A percentile compares a stretch with the other conserved stretches of the same genome.
phyloP scores from a whole-genome alignment of 2,329 filamentous ascomycete species.

The Venturia nashicola region DNA sequence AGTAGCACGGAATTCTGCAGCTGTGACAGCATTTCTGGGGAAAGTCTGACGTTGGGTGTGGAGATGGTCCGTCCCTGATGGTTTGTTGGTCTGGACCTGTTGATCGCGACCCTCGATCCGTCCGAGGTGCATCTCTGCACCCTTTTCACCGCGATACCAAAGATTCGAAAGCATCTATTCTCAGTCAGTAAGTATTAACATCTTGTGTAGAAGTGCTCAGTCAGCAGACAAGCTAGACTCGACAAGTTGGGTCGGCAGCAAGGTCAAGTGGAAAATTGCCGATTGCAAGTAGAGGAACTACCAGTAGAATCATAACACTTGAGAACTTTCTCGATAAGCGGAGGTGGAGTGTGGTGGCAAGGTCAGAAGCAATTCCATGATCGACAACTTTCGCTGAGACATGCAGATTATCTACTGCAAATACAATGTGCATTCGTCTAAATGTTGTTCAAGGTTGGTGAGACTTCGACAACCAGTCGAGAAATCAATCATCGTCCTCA shows the following conservation, averaged over 20 bases:
- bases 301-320: background rate
- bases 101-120: background rate
- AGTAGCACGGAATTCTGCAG: background rate
- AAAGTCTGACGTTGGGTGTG: background rate
- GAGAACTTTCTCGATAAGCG: background rate
- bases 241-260: too few species aligned
- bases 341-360: too few species aligned
- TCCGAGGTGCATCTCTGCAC: background rate
- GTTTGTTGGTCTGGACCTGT: background rate
- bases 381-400: background rate
- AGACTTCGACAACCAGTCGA: background rate
- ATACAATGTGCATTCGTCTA: background rate
- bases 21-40: background rate
- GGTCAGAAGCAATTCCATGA: background rate
- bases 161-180: background rate
- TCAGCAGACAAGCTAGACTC: background rate
- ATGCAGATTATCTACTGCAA: background rate
- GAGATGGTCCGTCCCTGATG: background rate
- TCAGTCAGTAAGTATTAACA: background rate
- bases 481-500: slow-evolving; percentile 5
- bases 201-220: background rate
- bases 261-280: background rate
- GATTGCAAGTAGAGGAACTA: background rate
- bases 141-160: background rate
- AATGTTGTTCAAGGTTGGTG: background rate